Percentiles rank a stretch among this genome's conserved stretches.
Conservation (phyloP, 257 asterid genomes). For the Dorcoceras hygrometricum region DNA sequence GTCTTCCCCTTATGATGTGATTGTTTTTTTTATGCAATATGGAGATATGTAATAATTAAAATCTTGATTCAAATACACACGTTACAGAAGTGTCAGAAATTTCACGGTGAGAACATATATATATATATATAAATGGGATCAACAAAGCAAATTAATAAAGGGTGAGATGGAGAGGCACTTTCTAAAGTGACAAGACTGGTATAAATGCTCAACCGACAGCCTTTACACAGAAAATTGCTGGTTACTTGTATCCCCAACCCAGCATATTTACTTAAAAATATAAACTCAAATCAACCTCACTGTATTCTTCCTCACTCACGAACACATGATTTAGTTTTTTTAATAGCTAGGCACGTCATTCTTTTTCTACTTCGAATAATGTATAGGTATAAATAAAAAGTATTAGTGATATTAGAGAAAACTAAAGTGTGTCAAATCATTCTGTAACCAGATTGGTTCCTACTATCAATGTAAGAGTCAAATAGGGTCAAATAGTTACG, state of each 20-base stretch:
- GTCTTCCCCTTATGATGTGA: too few species aligned
- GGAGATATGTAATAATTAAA: too few species aligned
- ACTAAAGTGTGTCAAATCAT: too few species aligned
- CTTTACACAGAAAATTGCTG: slow-evolving; percentile 26
- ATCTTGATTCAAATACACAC: neutral
- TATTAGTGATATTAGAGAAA: too few species aligned
- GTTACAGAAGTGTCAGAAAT: neutral
- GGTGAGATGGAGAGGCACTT: slow-evolving; percentile 16
- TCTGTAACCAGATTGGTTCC: too few species aligned
- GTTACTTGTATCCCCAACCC: slow-evolving; percentile 30
- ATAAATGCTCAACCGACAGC: slow-evolving; percentile 32
- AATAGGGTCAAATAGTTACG: neutral
- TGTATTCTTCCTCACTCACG: neutral
- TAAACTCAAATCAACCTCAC: neutral
- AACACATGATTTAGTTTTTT: neutral
- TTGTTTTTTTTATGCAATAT: too few species aligned
- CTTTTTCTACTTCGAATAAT: too few species aligned
- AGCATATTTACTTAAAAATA: neutral
- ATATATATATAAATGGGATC: neutral
- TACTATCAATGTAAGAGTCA: too few species aligned
- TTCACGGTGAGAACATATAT: slow-evolving; percentile 1
- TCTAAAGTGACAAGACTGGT: slow-evolving; percentile 33
- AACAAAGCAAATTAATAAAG: slow-evolving; percentile 12
- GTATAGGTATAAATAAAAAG: too few species aligned
- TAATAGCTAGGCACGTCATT: neutral